phyloP scores from a whole-genome alignment of 2,329 filamentous ascomycete species.

The Aphanocladium album region DNA sequence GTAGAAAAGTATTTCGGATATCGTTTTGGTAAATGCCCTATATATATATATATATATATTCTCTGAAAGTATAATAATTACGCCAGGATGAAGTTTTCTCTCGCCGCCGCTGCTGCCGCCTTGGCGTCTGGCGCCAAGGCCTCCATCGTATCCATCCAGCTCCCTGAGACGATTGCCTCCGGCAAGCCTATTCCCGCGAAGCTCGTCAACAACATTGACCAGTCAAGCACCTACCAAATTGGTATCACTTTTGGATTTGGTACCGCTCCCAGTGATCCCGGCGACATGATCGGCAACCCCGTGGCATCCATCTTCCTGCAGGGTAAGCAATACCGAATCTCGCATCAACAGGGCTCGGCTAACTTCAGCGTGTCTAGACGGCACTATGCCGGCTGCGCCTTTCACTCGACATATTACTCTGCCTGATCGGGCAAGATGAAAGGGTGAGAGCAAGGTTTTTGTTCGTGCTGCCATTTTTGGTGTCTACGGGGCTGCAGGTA shows the following conservation, averaged over 20 bases:
- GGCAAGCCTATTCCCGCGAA: neutral
- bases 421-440: neutral
- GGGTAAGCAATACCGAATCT: neutral
- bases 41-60: too few relatives aligned
- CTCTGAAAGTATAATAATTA: too few relatives aligned
- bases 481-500: neutral
- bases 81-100: neutral
- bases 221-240: slow-evolving; percentile 1
- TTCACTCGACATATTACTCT: slow-evolving; percentile 3
- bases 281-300: neutral
- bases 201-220: slow-evolving; percentile 10
- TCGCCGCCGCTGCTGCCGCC: neutral
- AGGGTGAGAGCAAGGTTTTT: neutral
- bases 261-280: neutral
- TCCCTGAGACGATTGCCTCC: neutral
- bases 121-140: neutral
- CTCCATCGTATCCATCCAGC: neutral
- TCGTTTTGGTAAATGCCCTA: too few relatives aligned
- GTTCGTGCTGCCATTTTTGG: slow-evolving; percentile 1
- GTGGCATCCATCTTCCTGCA: slow-evolving; percentile 8
- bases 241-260: neutral
- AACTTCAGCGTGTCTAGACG: neutral
- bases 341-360: neutral
- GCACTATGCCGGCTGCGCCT: neutral
- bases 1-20: too few relatives aligned